Conservation (phyloP, 768 basidiomycete species). For the Amanita phalloides region DNA sequence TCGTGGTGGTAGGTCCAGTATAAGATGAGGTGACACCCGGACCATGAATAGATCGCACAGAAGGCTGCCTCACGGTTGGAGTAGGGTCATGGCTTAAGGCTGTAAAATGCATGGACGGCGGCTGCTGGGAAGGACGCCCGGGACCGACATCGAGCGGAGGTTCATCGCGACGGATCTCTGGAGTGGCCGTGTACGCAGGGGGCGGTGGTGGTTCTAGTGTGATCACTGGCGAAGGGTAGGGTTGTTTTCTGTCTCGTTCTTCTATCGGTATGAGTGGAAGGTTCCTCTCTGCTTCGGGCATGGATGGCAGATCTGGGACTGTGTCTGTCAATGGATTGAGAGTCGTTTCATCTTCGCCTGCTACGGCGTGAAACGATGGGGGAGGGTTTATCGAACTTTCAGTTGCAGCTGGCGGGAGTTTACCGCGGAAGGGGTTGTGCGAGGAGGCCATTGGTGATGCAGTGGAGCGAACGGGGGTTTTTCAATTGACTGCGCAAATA, state of each 20-base stretch:
- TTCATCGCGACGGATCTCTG: constrained; percentile 48
- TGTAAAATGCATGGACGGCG: no score
- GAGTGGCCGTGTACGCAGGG: constrained; percentile 57
- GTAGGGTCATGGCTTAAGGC: no score
- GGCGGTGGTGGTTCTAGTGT: constrained; percentile 20
- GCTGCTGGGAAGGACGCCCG: constrained; percentile 45
- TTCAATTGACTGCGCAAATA: background rate
- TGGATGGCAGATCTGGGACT: background rate
- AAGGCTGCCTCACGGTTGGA: no score
- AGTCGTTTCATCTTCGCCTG: background rate
- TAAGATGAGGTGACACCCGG: background rate
- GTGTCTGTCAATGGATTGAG: background rate
- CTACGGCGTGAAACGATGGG: constrained; percentile 1
- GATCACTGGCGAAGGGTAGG: constrained; percentile 1
- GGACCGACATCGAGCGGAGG: constrained; percentile 55
- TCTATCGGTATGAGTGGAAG: constrained; percentile 2
- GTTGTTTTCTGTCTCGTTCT: background rate
- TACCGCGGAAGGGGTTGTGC: constrained; percentile 24
- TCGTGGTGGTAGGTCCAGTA: background rate
- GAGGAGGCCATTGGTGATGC: constrained; percentile 1
- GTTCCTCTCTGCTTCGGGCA: background rate
- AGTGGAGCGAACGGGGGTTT: background rate
- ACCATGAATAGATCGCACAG: background rate
- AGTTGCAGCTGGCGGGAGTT: constrained; percentile 18
- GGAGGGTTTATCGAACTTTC: constrained; percentile 9